Base-by-base conservation (phyloP, 441 rosid species). In the Adansonia madagascariensis region DNA sequence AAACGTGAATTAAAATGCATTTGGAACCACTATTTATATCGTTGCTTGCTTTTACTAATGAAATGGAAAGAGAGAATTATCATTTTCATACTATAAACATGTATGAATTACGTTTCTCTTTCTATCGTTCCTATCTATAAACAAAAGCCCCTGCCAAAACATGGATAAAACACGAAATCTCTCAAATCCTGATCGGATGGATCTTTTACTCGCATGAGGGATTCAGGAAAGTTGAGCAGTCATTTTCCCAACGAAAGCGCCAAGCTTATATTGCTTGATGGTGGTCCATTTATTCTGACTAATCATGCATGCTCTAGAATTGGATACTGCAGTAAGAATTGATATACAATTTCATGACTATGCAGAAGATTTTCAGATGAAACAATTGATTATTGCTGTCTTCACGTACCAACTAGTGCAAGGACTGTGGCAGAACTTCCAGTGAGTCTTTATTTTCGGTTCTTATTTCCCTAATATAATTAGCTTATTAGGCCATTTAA, bases 161-260 rank as follows among this genome's bases (percentile, higher is more conserved):
- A 44, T 52, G 52, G 24, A 52, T 7, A 69, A 14, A 10, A 24
- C 73, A 24, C 14, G 59, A 73, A 73, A 75, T 57, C 63, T 44
- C 47, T 52, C 39, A n/a, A 41, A 39, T 73, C 77, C 18, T 70
- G 73, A 67, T 71, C 57, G 47, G 46, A 75, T 70, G 64, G 60
- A 75, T 70, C 72, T 22, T 65, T 59, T 59, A 11, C 4, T 35
- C 61, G 57, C 75, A 55, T 66, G 31, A 79, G 55, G 75, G 77
- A 78, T 12, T 4, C 6, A 61, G 49, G 46, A 81, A 71, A 77
- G 80, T 55, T 65, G 84, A 78, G 76, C 60, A 20, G 86, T 77
- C 80, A 47, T 44, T 81, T 56, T 53, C 77, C 65, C 78, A 49
- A 0, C 56, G 76, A 67, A 53, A 74, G 65, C 60, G 82, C 83